Conservation (phyloP, 345 rosid genomes). For the Punica granatum region DNA sequence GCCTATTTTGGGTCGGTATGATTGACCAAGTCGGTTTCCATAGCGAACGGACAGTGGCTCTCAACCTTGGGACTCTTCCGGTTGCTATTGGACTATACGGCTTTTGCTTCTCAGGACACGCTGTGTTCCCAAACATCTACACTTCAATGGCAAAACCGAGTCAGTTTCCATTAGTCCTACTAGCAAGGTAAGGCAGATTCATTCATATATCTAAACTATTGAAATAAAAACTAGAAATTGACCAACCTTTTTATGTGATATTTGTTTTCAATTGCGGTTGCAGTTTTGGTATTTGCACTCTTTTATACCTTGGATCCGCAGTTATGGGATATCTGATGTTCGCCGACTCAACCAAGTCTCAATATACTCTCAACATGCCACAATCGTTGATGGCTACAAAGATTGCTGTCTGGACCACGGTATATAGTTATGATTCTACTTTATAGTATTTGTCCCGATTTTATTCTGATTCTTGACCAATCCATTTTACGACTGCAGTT, state of each 20-base stretch:
- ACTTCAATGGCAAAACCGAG: constrained; percentile 84
- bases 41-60: constrained; percentile 44
- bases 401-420: constrained; percentile 95
- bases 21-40: constrained; percentile 64
- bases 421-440: constrained; percentile 21
- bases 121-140: constrained; percentile 93
- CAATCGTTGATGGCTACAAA: constrained; percentile 69
- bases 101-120: constrained; percentile 95
- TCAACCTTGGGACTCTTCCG: constrained; percentile 68
- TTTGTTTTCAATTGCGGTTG: not conserved
- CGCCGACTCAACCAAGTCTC: constrained; percentile 65
- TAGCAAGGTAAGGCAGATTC: constrained; percentile 43
- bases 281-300: constrained; percentile 66
- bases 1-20: constrained; percentile 85
- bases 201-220: not conserved
- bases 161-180: constrained; percentile 64
- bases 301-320: constrained; percentile 78
- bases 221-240: not conserved
- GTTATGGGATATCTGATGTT: constrained; percentile 88
- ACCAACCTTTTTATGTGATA: not conserved
- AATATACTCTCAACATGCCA: constrained; percentile 90
- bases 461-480: not conserved
- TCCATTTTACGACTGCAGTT: no score
- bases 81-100: constrained; percentile 98
- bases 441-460: not conserved